A percentile compares a stretch with the other conserved stretches of the same genome.
phyloP scores from a whole-genome alignment of 352 stramenopile species.

The Phytophthora boehmeriae region DNA sequence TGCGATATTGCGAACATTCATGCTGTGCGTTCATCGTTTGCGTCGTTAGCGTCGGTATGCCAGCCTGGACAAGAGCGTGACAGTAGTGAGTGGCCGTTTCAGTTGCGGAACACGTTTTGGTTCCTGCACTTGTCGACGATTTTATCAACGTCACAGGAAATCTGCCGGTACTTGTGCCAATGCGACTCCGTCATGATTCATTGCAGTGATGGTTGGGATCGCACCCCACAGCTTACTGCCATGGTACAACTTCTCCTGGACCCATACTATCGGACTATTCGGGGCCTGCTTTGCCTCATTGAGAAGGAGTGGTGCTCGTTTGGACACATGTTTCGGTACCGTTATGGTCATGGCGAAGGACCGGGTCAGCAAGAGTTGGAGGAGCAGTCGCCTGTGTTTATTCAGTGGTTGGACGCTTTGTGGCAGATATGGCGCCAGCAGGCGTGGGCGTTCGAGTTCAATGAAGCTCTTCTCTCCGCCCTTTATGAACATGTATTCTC shows the following conservation, averaged over 20 bases:
- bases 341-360: slow-evolving; percentile 95
- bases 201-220: slow-evolving; percentile 99
- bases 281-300: slow-evolving; percentile 95
- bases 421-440: slow-evolving; percentile 98
- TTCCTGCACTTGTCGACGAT: slow-evolving; percentile 97
- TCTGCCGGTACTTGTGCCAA: slow-evolving; percentile 94
- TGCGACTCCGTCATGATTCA: slow-evolving; percentile 97
- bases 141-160: slow-evolving; percentile 92
- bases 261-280: slow-evolving; percentile 97
- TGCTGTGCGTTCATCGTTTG: slow-evolving; percentile 92
- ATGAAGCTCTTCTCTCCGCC: slow-evolving; percentile 88
- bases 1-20: slow-evolving; percentile 99
- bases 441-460: slow-evolving; percentile 99
- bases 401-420: slow-evolving; percentile 98
- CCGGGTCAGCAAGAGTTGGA: slow-evolving; percentile 94
- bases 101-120: slow-evolving; percentile 97
- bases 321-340: slow-evolving; percentile 98
- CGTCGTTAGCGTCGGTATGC: slow-evolving; percentile 75
- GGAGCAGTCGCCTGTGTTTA: slow-evolving; percentile 98
- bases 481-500: slow-evolving; percentile 97
- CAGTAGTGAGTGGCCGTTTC: slow-evolving; percentile 79
- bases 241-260: slow-evolving; percentile 98
- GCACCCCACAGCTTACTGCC: slow-evolving; percentile 95
- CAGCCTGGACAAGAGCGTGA: slow-evolving; percentile 81
- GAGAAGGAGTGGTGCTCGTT: slow-evolving; percentile 99